Evolutionary conservation across 768 basidiomycete genomes (phyloP).

Genomic region (Imleria badia): DNA sequence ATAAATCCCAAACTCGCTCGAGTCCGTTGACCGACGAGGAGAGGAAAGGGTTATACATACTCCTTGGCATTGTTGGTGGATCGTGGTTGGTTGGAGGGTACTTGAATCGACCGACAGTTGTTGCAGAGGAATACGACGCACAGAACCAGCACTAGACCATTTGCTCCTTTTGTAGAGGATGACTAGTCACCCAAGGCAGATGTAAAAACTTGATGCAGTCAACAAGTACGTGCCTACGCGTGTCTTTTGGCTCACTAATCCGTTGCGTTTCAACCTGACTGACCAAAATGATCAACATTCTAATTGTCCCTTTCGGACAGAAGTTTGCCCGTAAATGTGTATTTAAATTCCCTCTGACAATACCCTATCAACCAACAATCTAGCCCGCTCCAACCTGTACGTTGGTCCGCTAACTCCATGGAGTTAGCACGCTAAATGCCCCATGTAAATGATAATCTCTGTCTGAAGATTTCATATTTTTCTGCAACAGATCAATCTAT

Average conservation of each 20-base stretch:
- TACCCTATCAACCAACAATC: too few relatives aligned
- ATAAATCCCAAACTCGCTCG: conserved; percentile 21
- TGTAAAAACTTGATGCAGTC: background rate
- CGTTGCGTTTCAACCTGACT: too few relatives aligned
- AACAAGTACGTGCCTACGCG: background rate
- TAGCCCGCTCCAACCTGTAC: too few relatives aligned
- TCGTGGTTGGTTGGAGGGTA: conserved; percentile 48
- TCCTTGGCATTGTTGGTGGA: conserved; percentile 48
- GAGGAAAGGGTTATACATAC: conserved; percentile 44
- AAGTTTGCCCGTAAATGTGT: too few relatives aligned
- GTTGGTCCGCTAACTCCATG: too few relatives aligned
- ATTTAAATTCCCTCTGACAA: too few relatives aligned
- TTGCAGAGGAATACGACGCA: conserved; percentile 11
- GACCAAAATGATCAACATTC: too few relatives aligned
- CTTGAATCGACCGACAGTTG: conserved; percentile 13
- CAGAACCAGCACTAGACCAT: conserved; percentile 15
- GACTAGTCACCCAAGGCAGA: background rate
- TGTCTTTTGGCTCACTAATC: background rate
- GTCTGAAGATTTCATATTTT: too few relatives aligned
- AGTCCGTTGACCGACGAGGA: conserved; percentile 45
- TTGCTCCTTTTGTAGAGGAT: conserved; percentile 1
- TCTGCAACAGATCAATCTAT: too few relatives aligned
- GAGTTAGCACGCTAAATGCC: too few relatives aligned
- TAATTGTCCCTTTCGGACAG: too few relatives aligned
- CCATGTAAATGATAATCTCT: too few relatives aligned